Base-by-base conservation (phyloP, 148 eudicot species). In the Cornus kousa region DNA sequence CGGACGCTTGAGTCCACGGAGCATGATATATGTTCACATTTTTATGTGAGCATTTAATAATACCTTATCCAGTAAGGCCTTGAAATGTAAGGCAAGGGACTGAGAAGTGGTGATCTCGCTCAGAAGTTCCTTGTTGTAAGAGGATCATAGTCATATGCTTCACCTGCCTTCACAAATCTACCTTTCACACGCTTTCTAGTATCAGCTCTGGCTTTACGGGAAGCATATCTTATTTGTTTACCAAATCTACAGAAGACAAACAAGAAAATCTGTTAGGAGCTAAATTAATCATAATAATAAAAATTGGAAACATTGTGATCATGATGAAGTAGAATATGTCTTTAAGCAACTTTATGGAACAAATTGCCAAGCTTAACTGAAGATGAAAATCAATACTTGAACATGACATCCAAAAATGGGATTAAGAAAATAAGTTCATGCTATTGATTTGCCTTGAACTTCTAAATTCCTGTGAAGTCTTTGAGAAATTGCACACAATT, bases 171-270 rank as follows among this genome's bases (percentile, higher is more conserved):
- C 28, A 85, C 91, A 78, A 89, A 89, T 83, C 91, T 83, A 11
- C 90, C 91, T 67, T 87, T 89, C 24, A 87, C 88, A 48, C 91
- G 85, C 78, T 83, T 89, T 71, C 91, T 87, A 5, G 90, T 83
- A 78, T 89, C 91, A 8, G 90, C 91, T 75, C 91, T 87, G 10
- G 91, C 90, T 74, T 89, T 89, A 59, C 91, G 84, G 35, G 88
- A 89, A 6, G 88, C 88, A 72, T 89, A 89, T 69, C 90, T 79
- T 85, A 89, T 89, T 80, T 89, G 89, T 71, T 89, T 89, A 16
- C 90, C 91, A 74, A 83, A 89, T 78, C 90, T 89, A 35, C 70
- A 85, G 66, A 40, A 8, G 59, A 74, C 40, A 69, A 55, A 70
- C 32, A 33, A 40, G 23, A 72, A 72, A 37, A 62, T 67, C 39